Evolutionary conservation across 202 grass and related monocot species (phyloP).

Genomic region (Panicum hallii): DNA sequence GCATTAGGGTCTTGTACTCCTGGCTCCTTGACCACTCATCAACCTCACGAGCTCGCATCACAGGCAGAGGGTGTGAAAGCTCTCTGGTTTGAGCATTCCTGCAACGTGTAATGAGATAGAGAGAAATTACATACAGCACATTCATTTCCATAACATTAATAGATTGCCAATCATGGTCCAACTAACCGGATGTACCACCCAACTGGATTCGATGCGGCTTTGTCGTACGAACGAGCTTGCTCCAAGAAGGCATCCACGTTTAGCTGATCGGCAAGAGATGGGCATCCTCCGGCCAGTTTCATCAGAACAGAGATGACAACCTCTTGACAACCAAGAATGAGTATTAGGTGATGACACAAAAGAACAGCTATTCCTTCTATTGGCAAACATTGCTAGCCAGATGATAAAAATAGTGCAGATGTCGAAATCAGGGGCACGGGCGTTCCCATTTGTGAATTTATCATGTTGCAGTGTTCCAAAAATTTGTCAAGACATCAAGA

Average conservation of each 20-base stretch:
- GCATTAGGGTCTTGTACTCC: slow-evolving; percentile 61
- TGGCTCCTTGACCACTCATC: slow-evolving; percentile 90
- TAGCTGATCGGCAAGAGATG: slow-evolving; percentile 83
- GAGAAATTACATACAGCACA: background rate
- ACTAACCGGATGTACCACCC: slow-evolving; percentile 95
- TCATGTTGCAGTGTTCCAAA: too few relatives aligned
- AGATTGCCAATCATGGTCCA: background rate
- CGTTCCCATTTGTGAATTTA: too few relatives aligned
- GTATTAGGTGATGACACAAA: slow-evolving; percentile 37
- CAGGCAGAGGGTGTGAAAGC: slow-evolving; percentile 88
- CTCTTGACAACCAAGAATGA: slow-evolving; percentile 70
- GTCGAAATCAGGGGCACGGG: too few relatives aligned
- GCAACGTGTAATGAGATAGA: background rate
- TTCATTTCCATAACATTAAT: background rate
- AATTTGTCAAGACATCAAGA: too few relatives aligned
- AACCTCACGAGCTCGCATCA: slow-evolving; percentile 86
- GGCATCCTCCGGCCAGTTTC: slow-evolving; percentile 90
- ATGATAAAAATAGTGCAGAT: too few relatives aligned
- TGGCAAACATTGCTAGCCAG: background rate
- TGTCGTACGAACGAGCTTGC: slow-evolving; percentile 96
- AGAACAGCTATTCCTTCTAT: background rate
- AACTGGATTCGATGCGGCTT: slow-evolving; percentile 77
- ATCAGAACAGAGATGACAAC: slow-evolving; percentile 97
- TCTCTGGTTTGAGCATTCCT: slow-evolving; percentile 89
- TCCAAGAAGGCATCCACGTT: slow-evolving; percentile 96